A percentile compares a stretch with the other conserved stretches of the same genome.
Conservation (phyloP, 805 yeast species). For the Priceomyces melissophilus region DNA sequence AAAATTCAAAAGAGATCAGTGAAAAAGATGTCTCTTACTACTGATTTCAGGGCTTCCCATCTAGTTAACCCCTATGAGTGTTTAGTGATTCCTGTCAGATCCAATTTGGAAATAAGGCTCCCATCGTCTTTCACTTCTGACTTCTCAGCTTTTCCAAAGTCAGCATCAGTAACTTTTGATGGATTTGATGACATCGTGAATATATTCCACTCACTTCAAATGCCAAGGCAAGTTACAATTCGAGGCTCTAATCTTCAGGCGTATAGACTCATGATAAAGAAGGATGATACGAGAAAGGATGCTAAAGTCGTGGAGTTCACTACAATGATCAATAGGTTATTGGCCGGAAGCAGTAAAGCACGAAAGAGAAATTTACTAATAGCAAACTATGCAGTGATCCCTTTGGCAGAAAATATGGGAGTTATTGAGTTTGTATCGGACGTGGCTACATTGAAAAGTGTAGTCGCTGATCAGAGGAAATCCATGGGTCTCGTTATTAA, state of each 20-base stretch:
- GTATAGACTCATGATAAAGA: slow-evolving; percentile 77
- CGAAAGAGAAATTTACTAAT: slow-evolving; percentile 68
- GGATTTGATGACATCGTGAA: slow-evolving; percentile 65
- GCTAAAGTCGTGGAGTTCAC: slow-evolving; percentile 92
- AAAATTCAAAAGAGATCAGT: slow-evolving; percentile 33
- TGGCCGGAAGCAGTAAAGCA: slow-evolving; percentile 66
- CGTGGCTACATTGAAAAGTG: slow-evolving; percentile 33
- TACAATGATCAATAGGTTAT: slow-evolving; percentile 72
- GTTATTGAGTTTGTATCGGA: slow-evolving; percentile 62
- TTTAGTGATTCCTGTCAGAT: slow-evolving; percentile 71
- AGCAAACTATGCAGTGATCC: slow-evolving; percentile 82
- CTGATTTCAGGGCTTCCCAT: slow-evolving; percentile 38
- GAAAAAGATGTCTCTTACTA: slow-evolving; percentile 33
- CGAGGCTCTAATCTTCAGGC: slow-evolving; percentile 74
- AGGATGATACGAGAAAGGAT: slow-evolving; percentile 93
- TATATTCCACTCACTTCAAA: slow-evolving; percentile 78
- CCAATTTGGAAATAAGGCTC: slow-evolving; percentile 63
- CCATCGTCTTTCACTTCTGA: slow-evolving; percentile 48
- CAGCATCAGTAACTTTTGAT: slow-evolving; percentile 48
- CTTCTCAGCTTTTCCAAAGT: slow-evolving; percentile 45
- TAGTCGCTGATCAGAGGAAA: slow-evolving; percentile 25
- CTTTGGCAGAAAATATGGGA: slow-evolving; percentile 83
- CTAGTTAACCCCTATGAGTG: slow-evolving; percentile 30
- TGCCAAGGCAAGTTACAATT: slow-evolving; percentile 74
- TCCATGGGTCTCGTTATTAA: slow-evolving; percentile 20